These are phyloP conservation scores for Suillus subluteus DNA, from an alignment of 768 basidiomycete species.

Conservation along the genomic window DNA sequence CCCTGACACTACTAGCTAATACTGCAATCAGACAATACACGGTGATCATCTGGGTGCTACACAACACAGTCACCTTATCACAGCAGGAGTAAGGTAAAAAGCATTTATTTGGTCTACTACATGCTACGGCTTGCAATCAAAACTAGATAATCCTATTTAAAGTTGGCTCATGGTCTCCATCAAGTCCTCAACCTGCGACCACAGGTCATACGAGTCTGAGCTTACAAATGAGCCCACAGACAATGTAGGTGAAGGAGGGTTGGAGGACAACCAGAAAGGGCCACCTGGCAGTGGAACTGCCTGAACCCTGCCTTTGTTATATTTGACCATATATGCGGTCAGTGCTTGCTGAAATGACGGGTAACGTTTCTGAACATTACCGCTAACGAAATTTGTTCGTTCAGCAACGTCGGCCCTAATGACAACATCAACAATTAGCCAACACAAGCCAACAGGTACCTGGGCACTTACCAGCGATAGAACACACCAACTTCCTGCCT, in stretches of 20 bases:
- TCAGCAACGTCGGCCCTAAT: neutral
- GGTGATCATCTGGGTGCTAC: too few species aligned
- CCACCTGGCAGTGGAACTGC: neutral
- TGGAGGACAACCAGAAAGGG: neutral
- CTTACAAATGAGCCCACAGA: neutral
- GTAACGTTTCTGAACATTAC: neutral
- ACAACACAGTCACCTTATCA: too few species aligned
- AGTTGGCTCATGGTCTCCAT: neutral
- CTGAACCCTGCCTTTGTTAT: neutral
- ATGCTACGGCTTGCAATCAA: neutral
- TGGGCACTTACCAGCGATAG: neutral
- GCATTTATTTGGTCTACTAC: neutral
- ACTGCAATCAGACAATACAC: too few species aligned
- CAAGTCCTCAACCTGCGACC: slow-evolving; percentile 8
- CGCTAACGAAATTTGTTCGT: neutral
- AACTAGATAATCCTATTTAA: neutral
- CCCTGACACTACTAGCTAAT: too few species aligned
- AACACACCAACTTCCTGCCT: slow-evolving; percentile 6
- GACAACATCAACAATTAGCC: neutral
- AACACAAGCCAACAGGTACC: neutral
- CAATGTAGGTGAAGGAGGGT: neutral
- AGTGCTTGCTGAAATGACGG: neutral
- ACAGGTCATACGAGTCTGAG: slow-evolving; percentile 2
- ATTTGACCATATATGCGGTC: neutral
- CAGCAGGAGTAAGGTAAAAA: too few species aligned